Percentiles rank a stretch among this genome's conserved stretches.
Conservation (phyloP, 306 rosid species). For the Cercis canadensis region DNA sequence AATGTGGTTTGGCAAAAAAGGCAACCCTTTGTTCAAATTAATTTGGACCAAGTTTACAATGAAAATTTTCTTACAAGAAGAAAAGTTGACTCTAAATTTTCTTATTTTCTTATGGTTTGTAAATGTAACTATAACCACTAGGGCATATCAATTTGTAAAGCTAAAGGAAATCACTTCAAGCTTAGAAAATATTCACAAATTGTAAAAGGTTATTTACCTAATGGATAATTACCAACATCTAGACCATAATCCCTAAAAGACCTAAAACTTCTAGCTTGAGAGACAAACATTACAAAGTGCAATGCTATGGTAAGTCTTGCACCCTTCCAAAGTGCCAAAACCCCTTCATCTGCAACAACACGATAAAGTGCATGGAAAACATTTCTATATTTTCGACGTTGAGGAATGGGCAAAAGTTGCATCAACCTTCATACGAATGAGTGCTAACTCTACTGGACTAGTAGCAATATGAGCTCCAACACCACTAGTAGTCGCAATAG, state of each 20-base stretch:
- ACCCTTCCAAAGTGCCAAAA: constrained; percentile 79
- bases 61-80: too few relatives aligned
- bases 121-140: too few relatives aligned
- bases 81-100: too few relatives aligned
- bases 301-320: constrained; percentile 71
- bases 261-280: constrained; percentile 65
- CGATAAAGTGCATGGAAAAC: constrained; percentile 71
- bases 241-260: constrained; percentile 62
- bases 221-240: too few relatives aligned
- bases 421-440: constrained; percentile 79
- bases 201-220: too few relatives aligned
- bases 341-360: constrained; percentile 68
- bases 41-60: too few relatives aligned
- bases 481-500: constrained; percentile 78
- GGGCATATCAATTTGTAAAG: too few relatives aligned
- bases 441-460: constrained; percentile 82
- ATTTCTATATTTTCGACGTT: constrained; percentile 66
- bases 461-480: constrained; percentile 67
- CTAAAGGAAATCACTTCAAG: too few relatives aligned
- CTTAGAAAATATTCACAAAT: too few relatives aligned
- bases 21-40: too few relatives aligned
- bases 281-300: constrained; percentile 82
- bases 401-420: constrained; percentile 68
- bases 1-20: too few relatives aligned
- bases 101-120: too few relatives aligned